Evolutionary conservation across 1,284 basidiomycete species (phyloP), one percentile per base, ranked within the genome.

Genomic region (Xerocomus subilludens): DNA sequence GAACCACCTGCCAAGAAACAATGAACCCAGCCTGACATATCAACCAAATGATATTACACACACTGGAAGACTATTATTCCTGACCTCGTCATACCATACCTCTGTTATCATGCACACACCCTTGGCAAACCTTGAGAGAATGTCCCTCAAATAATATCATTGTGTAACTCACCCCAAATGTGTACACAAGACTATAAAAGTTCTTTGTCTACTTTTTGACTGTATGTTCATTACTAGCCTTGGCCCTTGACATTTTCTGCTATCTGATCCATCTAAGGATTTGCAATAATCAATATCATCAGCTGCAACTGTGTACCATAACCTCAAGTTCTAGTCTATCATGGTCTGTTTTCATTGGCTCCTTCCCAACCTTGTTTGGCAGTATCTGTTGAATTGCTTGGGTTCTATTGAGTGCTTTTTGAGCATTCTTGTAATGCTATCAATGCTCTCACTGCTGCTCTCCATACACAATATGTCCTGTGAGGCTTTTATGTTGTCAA

Each of bases 321-420:
- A 10, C 10, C 64, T 18, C 67, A 77, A 53, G 38, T 74, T 1
- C 67, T 76, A 1, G 9, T 74, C 1, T 20, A 70, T 16, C 25
- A 10, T 30, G 42, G 74, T 0, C 36, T 75, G 0, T 75, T 75
- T 33, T 62, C 71, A 2, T 65, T 65, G 1, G 56, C 68, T 2
- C 74, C 74, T 13, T 67, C 55, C 1, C 68, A 74, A 20, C 71
- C 71, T n/a, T 33, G 53, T 1, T 67, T 74, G 64, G 64, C 67
- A 6, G 47, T 70, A 2, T 73, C 64, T 1, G 6, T 75, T 2
- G 49, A 75, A 0, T 14, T 73, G 1, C 33, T 73, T 1, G 30
- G 47, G 1, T 62, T 73, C 38, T 73, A 73, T 11, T 32, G 47
- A 1, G 53, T 55, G 1, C 71, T 72, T 2, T 72, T 72, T 27